Percentiles rank a stretch among this genome's conserved stretches.
Evolutionary conservation across 2,329 filamentous ascomycete genomes (phyloP).

Genomic region (Talaromyces sp.): DNA sequence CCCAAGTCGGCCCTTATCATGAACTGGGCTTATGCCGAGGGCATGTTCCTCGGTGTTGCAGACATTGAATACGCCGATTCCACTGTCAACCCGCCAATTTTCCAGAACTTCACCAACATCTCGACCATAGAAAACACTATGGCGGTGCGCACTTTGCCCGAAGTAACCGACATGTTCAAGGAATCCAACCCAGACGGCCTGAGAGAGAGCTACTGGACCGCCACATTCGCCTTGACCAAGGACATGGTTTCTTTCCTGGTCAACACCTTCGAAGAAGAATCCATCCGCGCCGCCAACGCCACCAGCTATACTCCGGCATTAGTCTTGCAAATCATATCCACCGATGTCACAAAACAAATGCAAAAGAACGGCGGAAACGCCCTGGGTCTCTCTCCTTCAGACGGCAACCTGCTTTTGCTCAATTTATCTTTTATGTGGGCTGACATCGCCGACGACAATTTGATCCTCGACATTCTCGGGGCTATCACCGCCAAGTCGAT

Average conservation of each 20-base stretch:
- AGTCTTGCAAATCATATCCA: conserved; percentile 29
- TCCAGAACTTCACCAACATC: conserved; percentile 31
- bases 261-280: conserved; percentile 19
- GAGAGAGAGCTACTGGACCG: conserved; percentile 28
- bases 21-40: conserved; percentile 23
- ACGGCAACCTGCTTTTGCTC: conserved; percentile 21
- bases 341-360: conserved; percentile 23
- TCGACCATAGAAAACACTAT: conserved; percentile 24
- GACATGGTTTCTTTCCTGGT: conserved; percentile 21
- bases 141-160: conserved; percentile 20
- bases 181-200: conserved; percentile 26
- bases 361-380: conserved; percentile 28
- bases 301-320: conserved; percentile 19
- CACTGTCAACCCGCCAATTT: conserved; percentile 30
- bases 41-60: conserved; percentile 21
- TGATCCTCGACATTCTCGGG: conserved; percentile 19
- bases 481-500: conserved; percentile 22
- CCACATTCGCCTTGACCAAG: conserved; percentile 24
- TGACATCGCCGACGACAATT: conserved; percentile 25
- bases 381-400: conserved; percentile 23
- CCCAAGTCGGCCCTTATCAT: conserved; percentile 30
- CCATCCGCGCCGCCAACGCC: conserved; percentile 15
- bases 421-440: conserved; percentile 26
- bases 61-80: conserved; percentile 35
- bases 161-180: conserved; percentile 31